These are phyloP conservation scores for Phytophthora pistaciae DNA, from an alignment of 352 stramenopile species.

Conservation along the genomic window DNA sequence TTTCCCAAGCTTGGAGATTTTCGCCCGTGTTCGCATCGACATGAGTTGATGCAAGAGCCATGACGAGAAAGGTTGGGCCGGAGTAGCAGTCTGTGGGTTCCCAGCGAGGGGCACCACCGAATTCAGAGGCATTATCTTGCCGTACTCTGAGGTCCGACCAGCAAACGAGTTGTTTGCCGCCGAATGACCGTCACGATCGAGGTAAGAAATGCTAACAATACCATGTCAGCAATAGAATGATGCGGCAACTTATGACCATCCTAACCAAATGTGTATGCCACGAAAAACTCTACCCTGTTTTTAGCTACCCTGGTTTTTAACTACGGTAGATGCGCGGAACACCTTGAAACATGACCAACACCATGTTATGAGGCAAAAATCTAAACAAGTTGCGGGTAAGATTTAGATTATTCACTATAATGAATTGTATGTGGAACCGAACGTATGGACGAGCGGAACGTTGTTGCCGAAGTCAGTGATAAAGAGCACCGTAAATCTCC, in stretches of 20 bases:
- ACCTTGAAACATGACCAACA: too few relatives aligned
- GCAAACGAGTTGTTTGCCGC: neutral
- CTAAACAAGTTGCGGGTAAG: too few relatives aligned
- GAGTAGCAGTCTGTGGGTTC: neutral
- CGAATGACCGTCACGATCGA: neutral
- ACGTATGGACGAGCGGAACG: too few relatives aligned
- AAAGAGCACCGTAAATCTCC: too few relatives aligned
- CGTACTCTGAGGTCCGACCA: neutral
- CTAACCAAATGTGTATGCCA: neutral
- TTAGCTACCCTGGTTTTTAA: neutral
- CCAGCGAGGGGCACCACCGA: neutral
- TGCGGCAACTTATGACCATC: neutral
- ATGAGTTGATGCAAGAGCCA: neutral
- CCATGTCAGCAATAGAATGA: neutral
- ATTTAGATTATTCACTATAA: too few relatives aligned
- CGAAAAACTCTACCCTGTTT: neutral
- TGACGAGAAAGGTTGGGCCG: neutral
- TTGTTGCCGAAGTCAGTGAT: too few relatives aligned
- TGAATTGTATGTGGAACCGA: too few relatives aligned
- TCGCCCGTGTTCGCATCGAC: neutral
- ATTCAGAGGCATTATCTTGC: neutral
- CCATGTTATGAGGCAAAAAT: too few relatives aligned
- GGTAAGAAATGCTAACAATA: neutral
- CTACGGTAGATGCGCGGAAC: neutral
- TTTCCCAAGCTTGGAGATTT: slow-evolving; percentile 18